phyloP scores from a whole-genome alignment of 1,139 yeast species.

The Debaryomyces robertsiae region DNA sequence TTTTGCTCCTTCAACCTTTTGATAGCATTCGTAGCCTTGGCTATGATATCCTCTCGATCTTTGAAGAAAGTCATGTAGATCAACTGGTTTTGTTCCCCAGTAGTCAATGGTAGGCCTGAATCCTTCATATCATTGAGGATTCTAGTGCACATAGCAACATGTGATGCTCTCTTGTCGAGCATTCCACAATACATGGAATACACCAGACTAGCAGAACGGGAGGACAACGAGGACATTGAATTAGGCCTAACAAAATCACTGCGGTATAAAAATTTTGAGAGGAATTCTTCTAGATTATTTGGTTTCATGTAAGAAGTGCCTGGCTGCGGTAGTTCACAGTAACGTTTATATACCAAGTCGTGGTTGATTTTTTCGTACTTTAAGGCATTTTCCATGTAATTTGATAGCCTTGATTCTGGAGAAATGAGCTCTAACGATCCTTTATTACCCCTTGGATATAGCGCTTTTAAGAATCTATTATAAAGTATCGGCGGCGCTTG shows the following conservation, averaged over 20 bases:
- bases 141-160: conserved; percentile 24
- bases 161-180: conserved; percentile 22
- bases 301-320: conserved; percentile 35
- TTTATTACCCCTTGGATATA: conserved; percentile 33
- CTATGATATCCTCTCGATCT: conserved; percentile 27
- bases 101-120: conserved; percentile 31
- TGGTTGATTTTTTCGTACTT: conserved; percentile 29
- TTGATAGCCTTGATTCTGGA: not conserved
- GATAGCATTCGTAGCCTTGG: conserved; percentile 13
- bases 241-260: conserved; percentile 28
- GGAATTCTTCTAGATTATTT: conserved; percentile 40
- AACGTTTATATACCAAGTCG: conserved; percentile 31
- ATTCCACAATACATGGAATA: conserved; percentile 19
- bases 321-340: conserved; percentile 37
- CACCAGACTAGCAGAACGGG: conserved; percentile 1
- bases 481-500: conserved; percentile 17
- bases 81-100: conserved; percentile 32
- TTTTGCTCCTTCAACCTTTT: conserved; percentile 6
- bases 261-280: conserved; percentile 28
- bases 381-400: conserved; percentile 12
- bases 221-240: conserved; percentile 17
- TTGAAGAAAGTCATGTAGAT: conserved; percentile 34
- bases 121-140: conserved; percentile 31
- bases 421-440: conserved; percentile 13
- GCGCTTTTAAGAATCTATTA: conserved; percentile 29